Conservation (phyloP, 768 basidiomycete genomes). For the Tricholoma flavovirens region DNA sequence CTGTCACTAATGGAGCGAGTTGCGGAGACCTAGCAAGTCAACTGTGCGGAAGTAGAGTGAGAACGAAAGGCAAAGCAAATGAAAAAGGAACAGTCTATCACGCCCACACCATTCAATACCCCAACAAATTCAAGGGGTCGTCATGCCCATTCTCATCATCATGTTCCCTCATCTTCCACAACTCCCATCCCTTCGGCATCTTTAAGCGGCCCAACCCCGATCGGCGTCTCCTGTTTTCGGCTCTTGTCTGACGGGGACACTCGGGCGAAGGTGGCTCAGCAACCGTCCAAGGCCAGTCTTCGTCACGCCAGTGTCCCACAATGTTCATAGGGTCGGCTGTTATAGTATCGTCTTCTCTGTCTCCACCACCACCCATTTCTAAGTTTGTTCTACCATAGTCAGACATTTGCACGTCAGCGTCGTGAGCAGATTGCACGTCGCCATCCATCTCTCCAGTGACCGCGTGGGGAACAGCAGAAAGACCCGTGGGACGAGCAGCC, state of each 20-base stretch:
- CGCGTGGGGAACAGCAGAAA: not conserved
- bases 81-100: not conserved
- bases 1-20: not conserved
- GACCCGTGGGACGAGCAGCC: constrained; percentile 4
- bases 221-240: not conserved
- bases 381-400: not conserved
- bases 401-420: constrained; percentile 7
- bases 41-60: not conserved
- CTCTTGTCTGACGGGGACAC: constrained; percentile 18
- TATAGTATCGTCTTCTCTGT: not conserved
- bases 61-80: not conserved
- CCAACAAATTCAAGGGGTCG: constrained; percentile 14
- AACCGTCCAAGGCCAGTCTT: constrained; percentile 31
- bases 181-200: constrained; percentile 5
- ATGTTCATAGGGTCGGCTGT: constrained; percentile 9
- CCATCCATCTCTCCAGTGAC: constrained; percentile 17
- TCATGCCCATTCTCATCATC: constrained; percentile 15
- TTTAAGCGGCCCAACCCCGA: not conserved
- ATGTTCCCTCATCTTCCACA: constrained; percentile 12
- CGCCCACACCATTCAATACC: not conserved
- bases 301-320: constrained; percentile 19
- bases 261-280: constrained; percentile 34
- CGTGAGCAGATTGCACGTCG: constrained; percentile 11
- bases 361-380: not conserved
- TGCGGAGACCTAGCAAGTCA: not conserved